Conservation (phyloP, 768 basidiomycete species). For the Dioszegia crocea region DNA sequence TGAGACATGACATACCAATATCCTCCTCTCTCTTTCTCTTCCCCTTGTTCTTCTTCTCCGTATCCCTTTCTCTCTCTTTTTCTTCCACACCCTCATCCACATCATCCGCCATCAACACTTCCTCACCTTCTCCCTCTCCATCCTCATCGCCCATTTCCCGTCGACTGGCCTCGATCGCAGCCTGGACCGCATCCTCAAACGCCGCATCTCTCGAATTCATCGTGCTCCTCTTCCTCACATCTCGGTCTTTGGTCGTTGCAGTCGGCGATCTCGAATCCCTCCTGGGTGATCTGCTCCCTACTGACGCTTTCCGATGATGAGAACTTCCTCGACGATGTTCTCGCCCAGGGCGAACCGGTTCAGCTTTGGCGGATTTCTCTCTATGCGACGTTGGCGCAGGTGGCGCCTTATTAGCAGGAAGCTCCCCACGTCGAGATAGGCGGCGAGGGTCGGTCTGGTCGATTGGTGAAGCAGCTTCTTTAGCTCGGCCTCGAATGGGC, state of each 20-base stretch:
- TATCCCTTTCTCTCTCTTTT: constrained; percentile 7
- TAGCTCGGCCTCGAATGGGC: constrained; percentile 11
- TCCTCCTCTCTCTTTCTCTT: constrained; percentile 52
- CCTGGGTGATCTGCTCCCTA: background rate
- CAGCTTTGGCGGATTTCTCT: constrained; percentile 13
- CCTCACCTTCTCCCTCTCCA: constrained; percentile 54
- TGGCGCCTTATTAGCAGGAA: background rate
- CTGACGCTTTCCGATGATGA: background rate
- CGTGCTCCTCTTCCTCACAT: constrained; percentile 80
- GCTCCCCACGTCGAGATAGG: background rate
- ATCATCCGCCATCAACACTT: constrained; percentile 18
- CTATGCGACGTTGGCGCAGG: constrained; percentile 1
- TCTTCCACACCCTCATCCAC: constrained; percentile 13
- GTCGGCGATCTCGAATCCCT: background rate
- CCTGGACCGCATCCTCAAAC: constrained; percentile 71
- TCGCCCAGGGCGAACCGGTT: background rate
- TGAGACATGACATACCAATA: constrained; percentile 24
- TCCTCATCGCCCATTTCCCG: constrained; percentile 51
- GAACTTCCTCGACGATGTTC: background rate
- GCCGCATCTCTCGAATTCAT: constrained; percentile 93
- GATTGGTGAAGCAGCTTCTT: constrained; percentile 19
- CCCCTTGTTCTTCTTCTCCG: constrained; percentile 50
- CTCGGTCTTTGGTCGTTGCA: constrained; percentile 10
- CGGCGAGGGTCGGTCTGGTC: background rate
- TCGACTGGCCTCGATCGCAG: constrained; percentile 40